Base-by-base conservation (phyloP, 768 basidiomycete species). In the Paxillus ammoniavirescens region DNA sequence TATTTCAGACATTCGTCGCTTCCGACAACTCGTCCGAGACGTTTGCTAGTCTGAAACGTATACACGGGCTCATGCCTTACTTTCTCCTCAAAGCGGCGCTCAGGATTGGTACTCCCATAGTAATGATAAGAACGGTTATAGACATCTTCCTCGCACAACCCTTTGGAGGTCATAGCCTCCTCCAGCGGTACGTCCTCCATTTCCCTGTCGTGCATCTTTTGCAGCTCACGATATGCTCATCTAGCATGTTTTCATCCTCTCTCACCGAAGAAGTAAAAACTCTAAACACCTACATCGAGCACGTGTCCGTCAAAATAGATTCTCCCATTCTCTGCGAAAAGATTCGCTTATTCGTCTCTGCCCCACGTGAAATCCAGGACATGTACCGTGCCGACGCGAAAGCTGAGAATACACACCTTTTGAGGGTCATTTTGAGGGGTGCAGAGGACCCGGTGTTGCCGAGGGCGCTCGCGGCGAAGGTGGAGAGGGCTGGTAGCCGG, bases 11-110 rank as follows among this genome's bases (percentile, higher is more conserved):
- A 36, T 95, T 93, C 62, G 83, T 97, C 30, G 97, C 97, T 0
- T 83, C 93, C 18, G 97, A 99, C 68, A 86, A 86, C 54, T 89
- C 93, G 5, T 94, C 93, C 5, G 91, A 96, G 60, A 88, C 87
- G 5, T 88, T 98, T 61, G 78, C 91, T 13, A 81, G 84, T 53
- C 72, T 99, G 55, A 98, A 98, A 74, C 82, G 95, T 45, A 82
- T 97, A 41, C 97, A 99, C 65, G 93, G 94, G 1, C 73, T 96
- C 48, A 97, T 98, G 92, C 97, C 97, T 5, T 99, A 99, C 69
- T 92, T 98, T 64, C 85, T 98, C 77, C 82, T 99, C 57, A 98
- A 93, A 69, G 82, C 92, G 8, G 88, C 93, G 12, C 73, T 99
- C 55, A 88, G 82, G 67, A 91, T 99, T 60, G 94, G 91, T 52